Conservation (phyloP, 1,284 basidiomycete genomes). For the Tilletia walkeri region DNA sequence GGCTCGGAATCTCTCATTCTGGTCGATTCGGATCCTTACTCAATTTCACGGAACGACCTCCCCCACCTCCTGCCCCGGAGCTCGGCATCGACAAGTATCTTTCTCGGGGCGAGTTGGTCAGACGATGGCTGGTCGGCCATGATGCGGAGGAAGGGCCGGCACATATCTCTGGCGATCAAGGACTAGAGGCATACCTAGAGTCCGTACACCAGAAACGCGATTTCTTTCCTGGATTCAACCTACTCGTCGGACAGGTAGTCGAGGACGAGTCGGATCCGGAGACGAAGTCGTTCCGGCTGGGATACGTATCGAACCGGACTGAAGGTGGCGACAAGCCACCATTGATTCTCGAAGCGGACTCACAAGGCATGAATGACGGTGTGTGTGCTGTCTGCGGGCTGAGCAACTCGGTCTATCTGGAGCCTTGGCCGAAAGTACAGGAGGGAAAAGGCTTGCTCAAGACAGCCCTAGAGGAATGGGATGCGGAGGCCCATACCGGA, state of each 20-base stretch:
- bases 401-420: constrained; percentile 20
- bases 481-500: background rate
- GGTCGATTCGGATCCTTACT: constrained; percentile 39
- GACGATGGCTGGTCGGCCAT: constrained; percentile 29
- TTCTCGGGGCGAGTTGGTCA: constrained; percentile 32
- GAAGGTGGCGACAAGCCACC: background rate
- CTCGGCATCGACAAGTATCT: constrained; percentile 27
- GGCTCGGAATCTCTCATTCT: constrained; percentile 37
- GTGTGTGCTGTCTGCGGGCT: constrained; percentile 16
- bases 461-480: background rate
- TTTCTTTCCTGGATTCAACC: constrained; percentile 41
- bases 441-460: background rate
- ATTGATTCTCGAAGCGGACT: background rate
- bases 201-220: constrained; percentile 19
- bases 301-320: constrained; percentile 17
- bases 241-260: constrained; percentile 36
- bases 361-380: background rate
- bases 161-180: background rate
- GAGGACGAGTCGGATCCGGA: constrained; percentile 20
- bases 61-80: constrained; percentile 25
- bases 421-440: constrained; percentile 20
- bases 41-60: constrained; percentile 40
- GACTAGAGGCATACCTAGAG: constrained; percentile 21
- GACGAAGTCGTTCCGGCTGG: background rate
- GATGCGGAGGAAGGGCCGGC: background rate